A percentile compares a stretch with the other conserved stretches of the same genome.
Conservation (phyloP, 2,329 filamentous ascomycete genomes). For the Aureobasidium lini region DNA sequence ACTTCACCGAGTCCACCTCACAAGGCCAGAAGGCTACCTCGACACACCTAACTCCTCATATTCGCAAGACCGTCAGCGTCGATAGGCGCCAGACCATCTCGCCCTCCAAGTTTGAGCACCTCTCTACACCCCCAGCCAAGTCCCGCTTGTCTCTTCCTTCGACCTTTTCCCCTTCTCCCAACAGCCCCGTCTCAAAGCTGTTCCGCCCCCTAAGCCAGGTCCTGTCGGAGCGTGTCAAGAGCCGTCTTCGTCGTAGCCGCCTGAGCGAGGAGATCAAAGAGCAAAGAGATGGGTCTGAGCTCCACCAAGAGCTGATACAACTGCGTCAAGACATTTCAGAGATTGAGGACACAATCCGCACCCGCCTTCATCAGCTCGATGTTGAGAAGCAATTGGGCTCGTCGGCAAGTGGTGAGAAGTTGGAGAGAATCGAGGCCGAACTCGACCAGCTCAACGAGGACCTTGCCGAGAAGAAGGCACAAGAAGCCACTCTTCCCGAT, state of each 20-base stretch:
- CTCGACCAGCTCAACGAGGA: constrained; percentile 25
- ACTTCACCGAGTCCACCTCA: constrained; percentile 22
- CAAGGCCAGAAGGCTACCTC: constrained; percentile 21
- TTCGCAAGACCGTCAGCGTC: constrained; percentile 22
- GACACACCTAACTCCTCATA: constrained; percentile 27
- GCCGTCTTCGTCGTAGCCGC: constrained; percentile 34
- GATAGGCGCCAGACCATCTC: constrained; percentile 26
- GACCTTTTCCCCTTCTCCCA: constrained; percentile 19
- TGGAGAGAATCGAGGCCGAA: constrained; percentile 22
- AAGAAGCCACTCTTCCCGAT: constrained; percentile 10
- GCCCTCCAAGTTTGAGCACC: constrained; percentile 15
- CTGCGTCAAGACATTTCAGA: constrained; percentile 31
- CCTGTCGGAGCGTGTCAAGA: constrained; percentile 27
- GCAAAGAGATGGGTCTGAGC: constrained; percentile 20
- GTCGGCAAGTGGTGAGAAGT: constrained; percentile 29
- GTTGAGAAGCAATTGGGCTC: constrained; percentile 32
- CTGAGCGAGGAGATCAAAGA: constrained; percentile 35
- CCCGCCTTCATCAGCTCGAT: constrained; percentile 31
- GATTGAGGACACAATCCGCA: constrained; percentile 25
- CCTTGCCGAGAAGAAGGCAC: constrained; percentile 15
- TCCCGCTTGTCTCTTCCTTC: constrained; percentile 27
- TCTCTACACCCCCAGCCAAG: constrained; percentile 20
- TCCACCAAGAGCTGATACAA: constrained; percentile 29
- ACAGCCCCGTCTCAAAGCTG: constrained; percentile 19
- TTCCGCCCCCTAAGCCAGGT: constrained; percentile 26